Percentiles rank a stretch among this genome's conserved stretches.
phyloP scores from a whole-genome alignment of 2,329 filamentous ascomycete species.

The Byssothecium circinans region DNA sequence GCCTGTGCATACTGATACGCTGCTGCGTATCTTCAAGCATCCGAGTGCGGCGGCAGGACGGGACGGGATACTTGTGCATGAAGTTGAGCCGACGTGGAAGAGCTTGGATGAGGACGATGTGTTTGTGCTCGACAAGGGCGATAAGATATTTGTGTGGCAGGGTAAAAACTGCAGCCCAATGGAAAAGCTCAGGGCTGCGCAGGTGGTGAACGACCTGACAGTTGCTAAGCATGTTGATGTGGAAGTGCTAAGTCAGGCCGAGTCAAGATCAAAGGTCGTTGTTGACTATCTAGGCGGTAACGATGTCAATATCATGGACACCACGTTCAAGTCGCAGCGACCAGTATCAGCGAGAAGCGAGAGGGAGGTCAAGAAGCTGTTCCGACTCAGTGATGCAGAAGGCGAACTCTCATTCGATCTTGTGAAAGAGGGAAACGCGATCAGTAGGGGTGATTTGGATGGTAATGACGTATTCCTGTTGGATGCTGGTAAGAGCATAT shows the following conservation, averaged over 20 bases:
- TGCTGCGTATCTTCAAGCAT: slow-evolving; percentile 67
- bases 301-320: slow-evolving; percentile 47
- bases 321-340: slow-evolving; percentile 47
- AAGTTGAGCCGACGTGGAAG: slow-evolving; percentile 63
- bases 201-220: slow-evolving; percentile 67
- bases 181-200: slow-evolving; percentile 68
- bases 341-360: slow-evolving; percentile 39
- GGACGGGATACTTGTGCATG: slow-evolving; percentile 60
- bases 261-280: slow-evolving; percentile 58
- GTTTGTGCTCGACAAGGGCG: slow-evolving; percentile 63
- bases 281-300: slow-evolving; percentile 50
- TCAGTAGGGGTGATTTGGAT: slow-evolving; percentile 56
- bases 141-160: slow-evolving; percentile 72
- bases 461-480: slow-evolving; percentile 65
- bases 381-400: slow-evolving; percentile 64
- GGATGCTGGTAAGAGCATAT: slow-evolving; percentile 60
- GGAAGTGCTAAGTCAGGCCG: slow-evolving; percentile 65
- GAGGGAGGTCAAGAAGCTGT: slow-evolving; percentile 52
- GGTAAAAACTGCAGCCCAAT: slow-evolving; percentile 66
- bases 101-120: slow-evolving; percentile 68
- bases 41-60: slow-evolving; percentile 47
- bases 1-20: slow-evolving; percentile 51
- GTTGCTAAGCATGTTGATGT: slow-evolving; percentile 65
- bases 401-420: slow-evolving; percentile 61
- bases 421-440: slow-evolving; percentile 57